These are phyloP conservation scores for Geotrichum reessii DNA, from an alignment of 1,139 yeast species.

Conservation along the genomic window DNA sequence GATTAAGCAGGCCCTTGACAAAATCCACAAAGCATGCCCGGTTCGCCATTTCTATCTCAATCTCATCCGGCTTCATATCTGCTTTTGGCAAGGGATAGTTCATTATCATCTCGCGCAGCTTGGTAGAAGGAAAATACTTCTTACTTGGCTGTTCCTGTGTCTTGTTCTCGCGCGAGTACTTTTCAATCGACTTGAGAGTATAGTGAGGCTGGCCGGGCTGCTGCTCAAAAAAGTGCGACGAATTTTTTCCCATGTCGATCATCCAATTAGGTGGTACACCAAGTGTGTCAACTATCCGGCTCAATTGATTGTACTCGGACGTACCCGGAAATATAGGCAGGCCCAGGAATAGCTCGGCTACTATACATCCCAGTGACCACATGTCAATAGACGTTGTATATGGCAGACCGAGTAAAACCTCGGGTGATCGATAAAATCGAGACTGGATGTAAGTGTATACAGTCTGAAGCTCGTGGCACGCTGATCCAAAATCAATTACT, in stretches of 20 bases:
- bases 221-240: conserved; percentile 57
- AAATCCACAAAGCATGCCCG: conserved; percentile 72
- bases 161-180: conserved; percentile 52
- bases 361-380: conserved; percentile 97
- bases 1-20: conserved; percentile 64
- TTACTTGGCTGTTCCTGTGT: conserved; percentile 73
- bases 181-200: conserved; percentile 51
- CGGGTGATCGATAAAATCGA: conserved; percentile 91
- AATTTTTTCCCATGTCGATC: conserved; percentile 89
- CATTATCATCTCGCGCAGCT: conserved; percentile 66
- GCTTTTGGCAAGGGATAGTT: conserved; percentile 70
- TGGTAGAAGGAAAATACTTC: conserved; percentile 72
- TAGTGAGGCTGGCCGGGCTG: conserved; percentile 39
- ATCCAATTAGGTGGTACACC: conserved; percentile 92
- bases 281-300: conserved; percentile 72
- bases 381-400: conserved; percentile 83
- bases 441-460: conserved; percentile 91
- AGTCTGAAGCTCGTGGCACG: conserved; percentile 87
- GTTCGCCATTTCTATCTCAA: conserved; percentile 58
- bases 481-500: conserved; percentile 92
- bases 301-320: conserved; percentile 84
- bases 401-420: conserved; percentile 84
- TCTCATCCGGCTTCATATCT: conserved; percentile 56
- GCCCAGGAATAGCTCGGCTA: conserved; percentile 87
- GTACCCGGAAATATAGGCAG: conserved; percentile 92